phyloP scores from a whole-genome alignment of 2,329 filamentous ascomycete species.

The Allantophomopsis lycopodina region DNA sequence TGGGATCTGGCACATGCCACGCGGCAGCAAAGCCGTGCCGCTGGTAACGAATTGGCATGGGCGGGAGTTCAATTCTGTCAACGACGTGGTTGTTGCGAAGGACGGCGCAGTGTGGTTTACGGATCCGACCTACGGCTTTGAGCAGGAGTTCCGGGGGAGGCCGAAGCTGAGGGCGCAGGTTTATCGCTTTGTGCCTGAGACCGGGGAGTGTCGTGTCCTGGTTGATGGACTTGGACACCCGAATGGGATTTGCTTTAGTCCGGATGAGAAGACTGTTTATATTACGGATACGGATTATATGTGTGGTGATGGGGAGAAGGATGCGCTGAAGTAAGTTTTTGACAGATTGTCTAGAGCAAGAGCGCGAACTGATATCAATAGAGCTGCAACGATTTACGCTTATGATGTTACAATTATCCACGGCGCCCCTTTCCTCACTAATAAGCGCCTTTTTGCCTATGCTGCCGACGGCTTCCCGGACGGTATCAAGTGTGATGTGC shows the following conservation, averaged over 20 bases:
- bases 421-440: constrained; percentile 26
- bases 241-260: constrained; percentile 18
- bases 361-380: not conserved
- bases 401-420: constrained; percentile 27
- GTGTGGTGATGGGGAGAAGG: constrained; percentile 15
- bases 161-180: constrained; percentile 32
- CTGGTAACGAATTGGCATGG: constrained; percentile 29
- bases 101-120: constrained; percentile 35
- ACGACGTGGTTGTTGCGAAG: constrained; percentile 23
- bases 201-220: constrained; percentile 28
- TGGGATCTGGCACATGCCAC: constrained; percentile 16
- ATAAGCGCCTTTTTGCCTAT: constrained; percentile 37
- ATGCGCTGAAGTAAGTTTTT: constrained; percentile 3
- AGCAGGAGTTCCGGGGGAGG: constrained; percentile 26
- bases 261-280: constrained; percentile 25
- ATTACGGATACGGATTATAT: constrained; percentile 24
- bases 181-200: constrained; percentile 28
- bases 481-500: constrained; percentile 33
- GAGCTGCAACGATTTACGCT: constrained; percentile 26
- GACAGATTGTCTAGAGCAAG: too few species aligned
- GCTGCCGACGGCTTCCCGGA: constrained; percentile 29
- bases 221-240: constrained; percentile 31
- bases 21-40: constrained; percentile 8
- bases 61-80: constrained; percentile 31
- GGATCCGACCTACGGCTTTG: constrained; percentile 28